These are phyloP conservation scores for Acanthamoeba healyi DNA, from an alignment of 208 protist genomes.

Conservation along the genomic window DNA sequence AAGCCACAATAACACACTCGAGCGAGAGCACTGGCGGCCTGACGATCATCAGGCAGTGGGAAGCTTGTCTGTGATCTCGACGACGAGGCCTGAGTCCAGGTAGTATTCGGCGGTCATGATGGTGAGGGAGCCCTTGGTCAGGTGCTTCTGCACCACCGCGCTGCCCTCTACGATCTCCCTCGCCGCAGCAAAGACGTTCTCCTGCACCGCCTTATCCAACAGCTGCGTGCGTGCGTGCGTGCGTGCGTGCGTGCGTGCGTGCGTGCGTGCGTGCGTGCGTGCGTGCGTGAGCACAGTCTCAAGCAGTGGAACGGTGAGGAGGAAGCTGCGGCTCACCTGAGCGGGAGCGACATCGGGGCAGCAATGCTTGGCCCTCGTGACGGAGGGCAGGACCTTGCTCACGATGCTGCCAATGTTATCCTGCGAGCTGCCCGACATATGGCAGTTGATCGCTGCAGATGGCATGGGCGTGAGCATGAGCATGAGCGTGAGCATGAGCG, in stretches of 20 bases:
- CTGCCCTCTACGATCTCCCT: conserved; percentile 43
- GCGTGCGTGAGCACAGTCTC: neutral
- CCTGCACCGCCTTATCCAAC: conserved; percentile 62
- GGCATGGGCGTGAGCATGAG: neutral
- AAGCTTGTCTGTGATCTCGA: too few relatives aligned
- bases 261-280: too few relatives aligned
- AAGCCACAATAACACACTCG: too few relatives aligned
- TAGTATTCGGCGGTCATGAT: conserved; percentile 68
- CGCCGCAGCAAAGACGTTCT: conserved; percentile 51
- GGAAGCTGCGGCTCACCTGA: too few relatives aligned
- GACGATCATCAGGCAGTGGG: too few relatives aligned
- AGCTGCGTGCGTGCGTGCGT: too few relatives aligned
- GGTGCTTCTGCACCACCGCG: conserved; percentile 1
- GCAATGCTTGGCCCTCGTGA: neutral
- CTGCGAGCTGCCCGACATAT: neutral
- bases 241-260: too few relatives aligned
- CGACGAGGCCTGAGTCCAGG: conserved; percentile 51
- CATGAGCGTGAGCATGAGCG: too few relatives aligned
- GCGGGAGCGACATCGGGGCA: neutral
- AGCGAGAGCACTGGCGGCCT: too few relatives aligned
- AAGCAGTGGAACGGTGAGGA: too few relatives aligned
- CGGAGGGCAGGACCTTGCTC: neutral
- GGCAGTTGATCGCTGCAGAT: neutral
- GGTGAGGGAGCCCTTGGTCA: conserved; percentile 16
- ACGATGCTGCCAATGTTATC: conserved; percentile 53